Conservation (phyloP, 805 yeast genomes). For the Saccharomycopsis fibuligera region DNA sequence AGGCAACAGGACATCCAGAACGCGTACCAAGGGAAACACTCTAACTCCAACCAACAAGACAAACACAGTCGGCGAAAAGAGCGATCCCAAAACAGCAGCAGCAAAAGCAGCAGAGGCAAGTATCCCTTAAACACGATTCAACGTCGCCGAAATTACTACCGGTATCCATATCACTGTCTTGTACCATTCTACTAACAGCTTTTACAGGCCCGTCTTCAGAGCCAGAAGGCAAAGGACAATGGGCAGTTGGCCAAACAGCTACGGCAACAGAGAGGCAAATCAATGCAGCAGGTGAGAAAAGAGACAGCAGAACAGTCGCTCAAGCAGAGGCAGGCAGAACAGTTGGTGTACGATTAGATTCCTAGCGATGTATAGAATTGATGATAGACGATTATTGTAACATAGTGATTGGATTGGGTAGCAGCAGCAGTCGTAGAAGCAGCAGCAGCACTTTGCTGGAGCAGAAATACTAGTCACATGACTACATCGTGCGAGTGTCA, state of each 20-base stretch:
- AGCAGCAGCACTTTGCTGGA: not conserved
- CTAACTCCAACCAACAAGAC: not conserved
- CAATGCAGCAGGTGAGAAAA: slow-evolving; percentile 1
- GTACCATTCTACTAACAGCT: not conserved
- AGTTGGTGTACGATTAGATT: slow-evolving; percentile 4
- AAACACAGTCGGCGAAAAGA: not conserved
- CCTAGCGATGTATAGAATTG: no score
- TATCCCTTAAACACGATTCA: not conserved
- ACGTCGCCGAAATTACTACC: not conserved
- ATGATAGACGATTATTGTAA: not conserved
- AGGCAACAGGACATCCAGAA: not conserved
- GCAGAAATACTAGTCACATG: not conserved
- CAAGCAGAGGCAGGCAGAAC: not conserved
- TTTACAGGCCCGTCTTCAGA: not conserved
- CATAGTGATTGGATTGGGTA: no score
- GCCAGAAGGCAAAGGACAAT: not conserved
- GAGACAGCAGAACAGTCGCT: slow-evolving; percentile 3
- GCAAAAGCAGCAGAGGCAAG: slow-evolving; percentile 21
- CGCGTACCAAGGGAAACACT: not conserved
- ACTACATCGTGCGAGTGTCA: not conserved
- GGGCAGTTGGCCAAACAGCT: not conserved
- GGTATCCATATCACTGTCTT: not conserved
- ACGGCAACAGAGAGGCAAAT: slow-evolving; percentile 1
- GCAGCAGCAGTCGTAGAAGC: no score
- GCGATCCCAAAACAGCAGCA: slow-evolving; percentile 15